A percentile compares a stretch with the other conserved stretches of the same genome.
These are phyloP conservation scores for Centella asiatica DNA, from an alignment of 129 eudicot genomes.

Conservation along the genomic window DNA sequence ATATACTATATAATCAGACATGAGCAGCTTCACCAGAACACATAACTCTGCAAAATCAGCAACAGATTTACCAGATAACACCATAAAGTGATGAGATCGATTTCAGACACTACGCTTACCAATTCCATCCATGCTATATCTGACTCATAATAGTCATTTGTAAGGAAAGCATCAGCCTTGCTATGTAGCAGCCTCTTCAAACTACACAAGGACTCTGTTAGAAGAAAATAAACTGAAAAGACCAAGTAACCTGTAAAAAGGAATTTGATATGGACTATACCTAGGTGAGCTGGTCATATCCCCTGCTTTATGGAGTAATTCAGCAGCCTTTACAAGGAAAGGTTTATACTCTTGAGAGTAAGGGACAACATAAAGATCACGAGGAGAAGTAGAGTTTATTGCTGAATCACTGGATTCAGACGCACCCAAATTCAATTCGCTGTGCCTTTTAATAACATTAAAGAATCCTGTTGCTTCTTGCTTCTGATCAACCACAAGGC, in stretches of 20 bases:
- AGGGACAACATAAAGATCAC: constrained; percentile 66
- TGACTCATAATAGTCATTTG: constrained; percentile 93
- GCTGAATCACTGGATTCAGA: constrained; percentile 13
- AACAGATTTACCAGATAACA: background rate
- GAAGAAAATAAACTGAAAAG: background rate
- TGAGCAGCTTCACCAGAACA: too few species aligned
- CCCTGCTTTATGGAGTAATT: constrained; percentile 69
- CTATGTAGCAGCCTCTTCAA: constrained; percentile 70
- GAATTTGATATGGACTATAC: constrained; percentile 24
- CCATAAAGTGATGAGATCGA: background rate
- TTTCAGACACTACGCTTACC: constrained; percentile 37
- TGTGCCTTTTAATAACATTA: constrained; percentile 61
- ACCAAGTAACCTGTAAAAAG: background rate
- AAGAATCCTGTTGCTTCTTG: constrained; percentile 72
- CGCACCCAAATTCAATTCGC: constrained; percentile 28
- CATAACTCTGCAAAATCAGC: background rate
- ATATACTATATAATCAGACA: too few species aligned
- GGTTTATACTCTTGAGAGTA: constrained; percentile 56
- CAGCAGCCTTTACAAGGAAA: constrained; percentile 57
- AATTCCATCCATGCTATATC: constrained; percentile 97
- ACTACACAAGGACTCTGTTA: constrained; percentile 37
- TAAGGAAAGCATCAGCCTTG: constrained; percentile 91
- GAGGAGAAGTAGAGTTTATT: constrained; percentile 14
- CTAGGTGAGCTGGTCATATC: constrained; percentile 67
- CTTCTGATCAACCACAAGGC: constrained; percentile 47